Base-by-base conservation (phyloP, 2,329 filamentous ascomycete species). In the Nothophoma quercina region DNA sequence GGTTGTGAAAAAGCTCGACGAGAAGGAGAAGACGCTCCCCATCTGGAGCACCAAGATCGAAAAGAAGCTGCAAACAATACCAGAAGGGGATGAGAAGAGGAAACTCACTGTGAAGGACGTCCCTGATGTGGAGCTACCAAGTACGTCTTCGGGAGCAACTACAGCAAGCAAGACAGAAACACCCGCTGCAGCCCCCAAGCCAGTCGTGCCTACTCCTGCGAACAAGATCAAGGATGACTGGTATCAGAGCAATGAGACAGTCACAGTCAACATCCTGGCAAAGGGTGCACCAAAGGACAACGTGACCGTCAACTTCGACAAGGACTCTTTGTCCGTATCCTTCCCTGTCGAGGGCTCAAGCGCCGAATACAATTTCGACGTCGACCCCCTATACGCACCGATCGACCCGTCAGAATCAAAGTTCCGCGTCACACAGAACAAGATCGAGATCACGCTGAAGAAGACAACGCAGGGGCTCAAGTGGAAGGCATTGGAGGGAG, bases 371-470 rank as follows among this genome's bases (percentile, higher is more conserved):
- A 81, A 84, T 55, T 87, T 85, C 66, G 81, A 79, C 1, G 81
- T 91, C 34, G 81, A 86, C 15, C 86, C 89, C 5, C 83, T 93
- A 3, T 91, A 82, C 71, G 85, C 82, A 12, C 71, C 81, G 8
- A 86, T 96, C 63, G 83, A 90, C 44, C 74, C 84, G 0, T 65
- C 79, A 1, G 74, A 80, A 25, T 91, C 85, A 16, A 87, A 80
- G 35, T 84, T 79, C 61, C 83, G 80, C 1, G 83, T 96, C 46
- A 88, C 89, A 33, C 81, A 88, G 1, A 91, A 86, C 66, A 96
- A 96, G 72, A 81, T 96, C 46, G 92, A 96, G 72, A 78, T 96
- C 29, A 82, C 78, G 9, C 81, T 96, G 13, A 81, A 81, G 55
- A 96, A 96, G 73, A 78, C 81, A 32, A 79, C 73, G 1, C 73